These are phyloP conservation scores for Fusarium goolgardi DNA, from an alignment of 2,329 filamentous ascomycete genomes.

Conservation along the genomic window DNA sequence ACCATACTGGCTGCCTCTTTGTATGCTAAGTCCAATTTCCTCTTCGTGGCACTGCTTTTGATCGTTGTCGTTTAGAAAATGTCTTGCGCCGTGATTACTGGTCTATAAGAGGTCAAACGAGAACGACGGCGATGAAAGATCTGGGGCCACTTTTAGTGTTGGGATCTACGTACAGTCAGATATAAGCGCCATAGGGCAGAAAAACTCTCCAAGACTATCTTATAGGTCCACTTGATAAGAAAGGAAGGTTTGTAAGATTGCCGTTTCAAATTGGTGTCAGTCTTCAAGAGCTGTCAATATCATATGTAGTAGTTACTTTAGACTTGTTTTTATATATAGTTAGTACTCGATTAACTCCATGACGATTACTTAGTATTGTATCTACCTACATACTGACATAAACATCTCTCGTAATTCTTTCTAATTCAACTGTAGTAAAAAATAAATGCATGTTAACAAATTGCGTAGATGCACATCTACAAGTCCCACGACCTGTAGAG, in stretches of 20 bases:
- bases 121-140: neutral
- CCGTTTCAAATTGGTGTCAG: neutral
- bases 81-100: neutral
- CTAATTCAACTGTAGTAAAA: neutral
- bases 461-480: neutral
- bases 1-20: constrained; percentile 9
- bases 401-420: neutral
- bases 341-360: neutral
- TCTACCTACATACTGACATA: no score
- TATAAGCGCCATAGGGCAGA: neutral
- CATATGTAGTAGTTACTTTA: neutral
- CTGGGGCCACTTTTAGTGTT: neutral
- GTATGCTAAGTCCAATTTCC: neutral
- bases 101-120: neutral
- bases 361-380: neutral
- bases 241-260: neutral
- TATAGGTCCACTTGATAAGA: neutral
- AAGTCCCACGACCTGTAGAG: neutral
- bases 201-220: neutral
- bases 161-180: neutral
- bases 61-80: neutral
- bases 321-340: neutral
- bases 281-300: neutral
- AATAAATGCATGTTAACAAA: neutral
- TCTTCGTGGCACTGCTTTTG: neutral